A percentile compares a stretch with the other conserved stretches of the same genome.
Conservation (phyloP, 2,329 filamentous ascomycete genomes). For the Penicillium decumbens region DNA sequence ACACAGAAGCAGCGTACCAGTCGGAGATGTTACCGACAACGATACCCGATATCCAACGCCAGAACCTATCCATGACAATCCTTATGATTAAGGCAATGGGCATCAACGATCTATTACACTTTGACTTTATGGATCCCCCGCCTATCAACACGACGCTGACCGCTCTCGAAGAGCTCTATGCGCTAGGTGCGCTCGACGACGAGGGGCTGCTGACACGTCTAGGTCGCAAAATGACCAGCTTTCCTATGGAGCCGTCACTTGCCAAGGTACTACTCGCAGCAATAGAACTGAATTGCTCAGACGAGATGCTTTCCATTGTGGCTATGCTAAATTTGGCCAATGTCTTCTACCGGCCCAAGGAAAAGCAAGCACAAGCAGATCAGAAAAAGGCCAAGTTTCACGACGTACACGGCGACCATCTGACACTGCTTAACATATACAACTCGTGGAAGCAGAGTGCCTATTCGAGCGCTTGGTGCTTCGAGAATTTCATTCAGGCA, state of each 20-base stretch:
- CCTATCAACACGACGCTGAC: slow-evolving; percentile 97
- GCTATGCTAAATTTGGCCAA: slow-evolving; percentile 84
- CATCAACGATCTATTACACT: slow-evolving; percentile 93
- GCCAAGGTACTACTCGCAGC: slow-evolving; percentile 87
- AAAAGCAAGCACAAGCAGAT: slow-evolving; percentile 93
- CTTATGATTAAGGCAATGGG: slow-evolving; percentile 99
- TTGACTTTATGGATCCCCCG: slow-evolving; percentile 98
- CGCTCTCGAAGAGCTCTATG: slow-evolving; percentile 90
- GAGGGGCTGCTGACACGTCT: slow-evolving; percentile 89
- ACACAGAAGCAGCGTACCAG: slow-evolving; percentile 92
- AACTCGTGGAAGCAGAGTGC: slow-evolving; percentile 89
- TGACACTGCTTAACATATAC: slow-evolving; percentile 94
- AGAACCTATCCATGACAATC: slow-evolving; percentile 89
- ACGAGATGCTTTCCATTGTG: slow-evolving; percentile 91
- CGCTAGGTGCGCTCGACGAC: slow-evolving; percentile 84
- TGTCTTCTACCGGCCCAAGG: slow-evolving; percentile 92
- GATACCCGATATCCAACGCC: slow-evolving; percentile 92
- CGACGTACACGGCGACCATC: slow-evolving; percentile 87
- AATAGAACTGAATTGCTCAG: slow-evolving; percentile 81
- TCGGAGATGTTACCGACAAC: slow-evolving; percentile 95
- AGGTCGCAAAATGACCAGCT: slow-evolving; percentile 95
- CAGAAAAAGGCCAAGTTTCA: slow-evolving; percentile 98
- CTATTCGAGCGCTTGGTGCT: slow-evolving; percentile 85
- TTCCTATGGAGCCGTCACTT: slow-evolving; percentile 92
- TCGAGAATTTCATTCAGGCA: slow-evolving; percentile 95